Base-by-base conservation (phyloP, 495 filamentous ascomycete genomes). In the Cladorrhinum samala region DNA sequence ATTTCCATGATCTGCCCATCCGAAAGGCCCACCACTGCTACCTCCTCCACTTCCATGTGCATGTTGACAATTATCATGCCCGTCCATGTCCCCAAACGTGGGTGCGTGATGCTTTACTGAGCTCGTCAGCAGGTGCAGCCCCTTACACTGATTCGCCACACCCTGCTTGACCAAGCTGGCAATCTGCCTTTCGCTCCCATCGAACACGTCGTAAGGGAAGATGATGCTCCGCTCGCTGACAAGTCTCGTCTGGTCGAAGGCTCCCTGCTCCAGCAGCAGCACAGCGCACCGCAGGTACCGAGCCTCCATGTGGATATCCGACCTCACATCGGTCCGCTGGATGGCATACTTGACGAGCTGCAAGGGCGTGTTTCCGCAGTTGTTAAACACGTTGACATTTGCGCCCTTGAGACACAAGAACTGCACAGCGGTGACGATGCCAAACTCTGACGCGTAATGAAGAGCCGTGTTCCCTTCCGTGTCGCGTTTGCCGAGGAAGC, bases 311-410 rank as follows among this genome's bases (percentile, higher is more conserved):
- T 68, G 63, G 20, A 68, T 63, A 38, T 68, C 65, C 7, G 63
- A 62, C 19, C 60, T 51, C n/a, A 68, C 65, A 37, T 68, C 65
- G 36, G 65, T 68, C 6, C 65, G 60, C 46, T 68, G 65, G 18
- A 68, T 68, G 50, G 63, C 65, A 40, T 64, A 68, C 52, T 68
- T 68, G 54, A 68, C 53, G 7, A 68, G 65, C 50, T 68, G 65
- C 25, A 68, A 54, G 9, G 65, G 63, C 13, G 65, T 68, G 54
- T 68, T 68, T 53, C 65, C 65, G 48, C 65, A 68, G 55, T 68
- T 68, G 58, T 68, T 68, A 49, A 68, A 66, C 9, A 60, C 60
- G 55, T 66, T 68, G 46, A 68, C 61, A 16, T 50, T 46, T 5
- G 58, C 63, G 16, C 55, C 56, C 39, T 62, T 54, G 5, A 33